These are phyloP conservation scores for Cyclospora cayetanensis DNA, from an alignment of 169 alveolate species.

Conservation along the genomic window DNA sequence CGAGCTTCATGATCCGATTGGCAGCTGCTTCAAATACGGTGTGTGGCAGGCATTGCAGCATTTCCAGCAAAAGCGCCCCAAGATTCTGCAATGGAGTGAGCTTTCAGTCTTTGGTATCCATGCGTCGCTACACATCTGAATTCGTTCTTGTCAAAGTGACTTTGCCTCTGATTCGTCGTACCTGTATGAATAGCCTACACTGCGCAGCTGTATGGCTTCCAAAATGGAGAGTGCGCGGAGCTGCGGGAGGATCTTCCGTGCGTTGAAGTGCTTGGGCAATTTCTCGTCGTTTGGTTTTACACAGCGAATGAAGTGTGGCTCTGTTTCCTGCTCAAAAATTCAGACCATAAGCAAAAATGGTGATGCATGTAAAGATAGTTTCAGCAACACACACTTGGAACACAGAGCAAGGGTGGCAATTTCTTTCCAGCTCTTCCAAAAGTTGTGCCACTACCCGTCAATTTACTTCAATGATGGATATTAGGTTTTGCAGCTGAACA, in stretches of 20 bases:
- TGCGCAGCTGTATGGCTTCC: constrained; percentile 87
- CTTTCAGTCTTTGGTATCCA: no score
- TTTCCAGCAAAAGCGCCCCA: no score
- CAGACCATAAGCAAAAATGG: not conserved
- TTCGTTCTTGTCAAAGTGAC: no score
- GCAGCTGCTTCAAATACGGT: not conserved
- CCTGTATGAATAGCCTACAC: constrained; percentile 88
- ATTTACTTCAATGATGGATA: constrained; percentile 84
- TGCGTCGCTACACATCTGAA: no score
- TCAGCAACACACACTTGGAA: no score
- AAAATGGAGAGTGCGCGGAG: constrained; percentile 87
- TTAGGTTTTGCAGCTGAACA: constrained; percentile 84
- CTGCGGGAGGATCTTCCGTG: constrained; percentile 83
- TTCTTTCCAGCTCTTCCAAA: no score
- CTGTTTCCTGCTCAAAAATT: constrained; percentile 80
- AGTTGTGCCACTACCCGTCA: no score
- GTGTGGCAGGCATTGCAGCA: not conserved
- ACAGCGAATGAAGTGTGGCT: constrained; percentile 89
- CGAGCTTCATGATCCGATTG: not conserved
- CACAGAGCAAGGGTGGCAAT: no score
- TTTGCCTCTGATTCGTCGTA: not conserved
- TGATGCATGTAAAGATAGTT: no score
- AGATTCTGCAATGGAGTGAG: no score
- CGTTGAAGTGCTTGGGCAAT: constrained; percentile 84
- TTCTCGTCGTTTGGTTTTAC: constrained; percentile 88